These are phyloP conservation scores for Chenopodium berlandieri DNA, from an alignment of 148 eudicot species.

Conservation along the genomic window DNA sequence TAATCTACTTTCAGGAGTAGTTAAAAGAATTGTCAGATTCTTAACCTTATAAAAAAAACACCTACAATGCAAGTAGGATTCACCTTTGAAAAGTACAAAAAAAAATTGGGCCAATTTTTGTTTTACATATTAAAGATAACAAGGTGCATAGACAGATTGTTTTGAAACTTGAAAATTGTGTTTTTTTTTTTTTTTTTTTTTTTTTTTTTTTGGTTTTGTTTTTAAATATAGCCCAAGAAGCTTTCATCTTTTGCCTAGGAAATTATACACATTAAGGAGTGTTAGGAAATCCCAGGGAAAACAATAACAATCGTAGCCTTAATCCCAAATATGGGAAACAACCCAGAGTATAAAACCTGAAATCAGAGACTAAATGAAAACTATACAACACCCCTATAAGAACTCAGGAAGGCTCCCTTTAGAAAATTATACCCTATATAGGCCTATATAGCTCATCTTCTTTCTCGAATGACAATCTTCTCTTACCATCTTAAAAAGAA, in stretches of 20 bases:
- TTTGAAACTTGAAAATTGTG: background rate
- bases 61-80: background rate
- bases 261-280: background rate
- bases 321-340: background rate
- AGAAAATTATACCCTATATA: background rate
- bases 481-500: background rate
- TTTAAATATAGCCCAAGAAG: background rate
- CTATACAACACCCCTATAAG: background rate
- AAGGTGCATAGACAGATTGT: background rate
- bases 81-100: background rate
- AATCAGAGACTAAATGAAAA: background rate
- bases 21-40: background rate
- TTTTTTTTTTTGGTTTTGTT: too few relatives aligned
- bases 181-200: background rate
- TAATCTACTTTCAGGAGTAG: background rate
- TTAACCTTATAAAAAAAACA: background rate
- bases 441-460: background rate
- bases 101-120: background rate
- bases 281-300: background rate
- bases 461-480: background rate
- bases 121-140: background rate
- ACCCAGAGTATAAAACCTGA: background rate
- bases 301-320: too few relatives aligned
- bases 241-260: background rate
- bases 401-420: background rate